Evolutionary conservation across 2,329 filamentous ascomycete genomes (phyloP), one percentile per base, ranked within the genome.

Genomic region (Cytospora piceicola): DNA sequence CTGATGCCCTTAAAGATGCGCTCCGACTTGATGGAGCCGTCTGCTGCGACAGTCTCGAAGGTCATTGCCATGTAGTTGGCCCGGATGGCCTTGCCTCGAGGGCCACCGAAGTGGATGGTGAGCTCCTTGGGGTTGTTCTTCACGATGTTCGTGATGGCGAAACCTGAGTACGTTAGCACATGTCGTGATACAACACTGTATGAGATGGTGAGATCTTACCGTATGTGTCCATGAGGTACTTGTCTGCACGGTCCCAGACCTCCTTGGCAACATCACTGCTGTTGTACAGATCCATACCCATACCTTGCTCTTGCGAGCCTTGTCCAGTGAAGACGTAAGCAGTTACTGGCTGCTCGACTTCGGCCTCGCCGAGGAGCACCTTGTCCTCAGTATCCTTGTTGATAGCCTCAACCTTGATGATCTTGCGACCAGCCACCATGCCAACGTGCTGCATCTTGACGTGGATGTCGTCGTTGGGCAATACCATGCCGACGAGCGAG

Each of bases 21-120:
- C 84, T 99, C 95, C 0, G 95, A 97, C 80, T 97, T 98, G 82
- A 97, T 93, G 42, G 88, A 88, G 30, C 95, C 95, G 77, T 99
- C 95, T 2, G 92, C 82, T 66, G 90, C 91, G 61, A 99, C 93
- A n/a, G 94, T 96, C 83, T 99, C 95, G 79, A 98, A 99, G 57
- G 94, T 98, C 95, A 99, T 99, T 67, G 94, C 90, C 91, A 98
- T 98, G 84, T 99, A 99, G 81, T 99, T 99, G 76, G 97, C 91
- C 69, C 95, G 93, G 72, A 99, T 99, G 60, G 93, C 93, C 82
- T 98, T 99, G 75, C 95, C 95, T 66, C 93, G 91, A 68, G 95
- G 93, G 58, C 95, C 95, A 81, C 96, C 95, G 75, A 99, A 99
- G 83, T 99, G 92, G 70, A 99, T 92, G 6, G 96, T 99, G 63